A percentile compares a stretch with the other conserved stretches of the same genome.
phyloP scores from a whole-genome alignment of 768 basidiomycete species.

The Glaciozyma martinii region DNA sequence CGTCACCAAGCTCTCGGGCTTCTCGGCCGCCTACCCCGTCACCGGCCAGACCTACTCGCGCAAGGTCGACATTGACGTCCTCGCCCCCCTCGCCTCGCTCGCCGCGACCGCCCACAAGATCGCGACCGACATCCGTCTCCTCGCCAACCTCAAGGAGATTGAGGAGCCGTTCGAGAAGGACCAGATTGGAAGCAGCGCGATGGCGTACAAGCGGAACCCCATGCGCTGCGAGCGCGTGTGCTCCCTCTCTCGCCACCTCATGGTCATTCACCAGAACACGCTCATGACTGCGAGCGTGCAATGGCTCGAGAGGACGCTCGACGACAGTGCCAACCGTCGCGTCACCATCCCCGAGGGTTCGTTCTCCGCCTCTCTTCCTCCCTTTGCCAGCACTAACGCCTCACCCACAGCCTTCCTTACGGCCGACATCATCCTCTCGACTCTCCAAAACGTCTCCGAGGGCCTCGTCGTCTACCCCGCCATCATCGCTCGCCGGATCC shows the following conservation, averaged over 20 bases:
- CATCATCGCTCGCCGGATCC: conserved; percentile 83
- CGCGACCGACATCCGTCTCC: conserved; percentile 83
- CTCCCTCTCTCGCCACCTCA: conserved; percentile 88
- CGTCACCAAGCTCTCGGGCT: conserved; percentile 85
- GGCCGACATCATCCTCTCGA: conserved; percentile 90
- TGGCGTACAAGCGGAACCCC: conserved; percentile 99
- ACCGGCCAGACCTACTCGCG: conserved; percentile 98
- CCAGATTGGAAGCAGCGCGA: conserved; percentile 83
- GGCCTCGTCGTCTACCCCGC: conserved; percentile 98
- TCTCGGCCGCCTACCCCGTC: conserved; percentile 90
- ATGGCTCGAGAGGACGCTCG: conserved; percentile 97
- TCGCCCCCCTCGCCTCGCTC: conserved; percentile 73
- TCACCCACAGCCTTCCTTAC: conserved; percentile 92
- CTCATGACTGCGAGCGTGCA: conserved; percentile 90
- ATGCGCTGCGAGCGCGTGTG: conserved; percentile 98
- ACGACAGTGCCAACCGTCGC: conserved; percentile 95
- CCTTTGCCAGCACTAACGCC: not conserved
- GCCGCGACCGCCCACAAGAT: conserved; percentile 98
- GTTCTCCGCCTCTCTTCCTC: not conserved
- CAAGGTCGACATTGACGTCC: conserved; percentile 90
- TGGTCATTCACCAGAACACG: conserved; percentile 91
- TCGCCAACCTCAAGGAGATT: conserved; percentile 96
- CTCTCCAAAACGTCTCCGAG: conserved; percentile 88
- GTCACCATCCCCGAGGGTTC: conserved; percentile 48
- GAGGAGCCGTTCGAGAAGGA: conserved; percentile 99